Evolutionary conservation across 345 rosid species (phyloP), one percentile per base, ranked within the genome.

Genomic region (Citrus reticulata): DNA sequence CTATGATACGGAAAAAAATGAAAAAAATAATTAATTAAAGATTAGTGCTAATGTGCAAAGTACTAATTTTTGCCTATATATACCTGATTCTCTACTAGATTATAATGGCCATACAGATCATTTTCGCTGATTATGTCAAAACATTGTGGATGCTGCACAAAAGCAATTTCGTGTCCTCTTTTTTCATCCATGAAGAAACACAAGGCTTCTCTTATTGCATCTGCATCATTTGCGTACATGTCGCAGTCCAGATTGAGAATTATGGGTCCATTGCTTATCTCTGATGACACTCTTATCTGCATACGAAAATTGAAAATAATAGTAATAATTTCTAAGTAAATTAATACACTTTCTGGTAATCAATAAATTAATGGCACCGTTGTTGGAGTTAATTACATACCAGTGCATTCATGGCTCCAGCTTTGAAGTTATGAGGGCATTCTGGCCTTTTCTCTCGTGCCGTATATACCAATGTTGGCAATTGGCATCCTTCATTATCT

Each of bases 351-450:
- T 46, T 46, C 17, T 46, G 17, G 1, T 13, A 46, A 13, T 11
- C 51, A 46, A 46, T 46, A 46, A 46, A 46, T 13, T 46, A 46
- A 3, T 46, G 51, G 51, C 13, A 13, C 51, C 17, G 14, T 46
- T 46, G 13, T 11, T 42, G 51, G 13, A 42, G 4, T 11, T 46
- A 13, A 46, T 2, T 46, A n/a, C 17, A 7, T 67, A 89, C 91
- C 87, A 89, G 35, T 10, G 91, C 83, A 77, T 89, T 89, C 81
- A 85, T 61, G n/a, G 91, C 88, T 71, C 91, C 91, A 14, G 91
- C 90, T 76, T 89, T 89, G 78, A 85, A 86, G 72, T 89, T 74
- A 61, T 87, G 91, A 73, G 73, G 81, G 54, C 58, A 79, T 24
- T 79, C 77, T 2, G 87, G 88, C 70, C 88, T 83, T 81, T 89